Evolutionary conservation across 2,329 filamentous ascomycete genomes (phyloP).

Genomic region (Sclerotinia borealis): DNA sequence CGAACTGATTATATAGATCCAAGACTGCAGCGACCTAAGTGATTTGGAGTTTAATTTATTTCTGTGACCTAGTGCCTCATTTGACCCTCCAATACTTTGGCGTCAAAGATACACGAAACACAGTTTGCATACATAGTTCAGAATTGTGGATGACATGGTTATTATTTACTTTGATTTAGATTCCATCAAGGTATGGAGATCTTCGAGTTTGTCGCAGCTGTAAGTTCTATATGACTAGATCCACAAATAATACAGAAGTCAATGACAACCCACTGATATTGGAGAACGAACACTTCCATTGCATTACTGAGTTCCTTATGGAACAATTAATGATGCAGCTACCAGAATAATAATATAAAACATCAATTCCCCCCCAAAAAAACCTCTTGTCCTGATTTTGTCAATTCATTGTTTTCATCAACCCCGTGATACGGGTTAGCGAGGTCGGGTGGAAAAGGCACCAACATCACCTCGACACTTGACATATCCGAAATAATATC

Average conservation of each 20-base stretch:
- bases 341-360: too few relatives aligned
- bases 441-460: neutral
- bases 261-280: neutral
- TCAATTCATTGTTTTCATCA: neutral
- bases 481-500: neutral
- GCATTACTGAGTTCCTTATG: neutral
- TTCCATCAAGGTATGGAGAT: too few relatives aligned
- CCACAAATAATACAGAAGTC: neutral
- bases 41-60: too few relatives aligned
- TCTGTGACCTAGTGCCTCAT: too few relatives aligned
- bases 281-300: neutral
- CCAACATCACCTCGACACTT: neutral
- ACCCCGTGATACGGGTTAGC: neutral
- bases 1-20: too few relatives aligned
- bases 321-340: neutral
- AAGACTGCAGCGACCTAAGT: too few relatives aligned
- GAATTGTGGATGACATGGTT: too few relatives aligned
- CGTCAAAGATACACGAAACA: too few relatives aligned
- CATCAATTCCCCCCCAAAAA: neutral
- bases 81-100: too few relatives aligned
- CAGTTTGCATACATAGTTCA: too few relatives aligned
- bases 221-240: neutral
- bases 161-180: too few relatives aligned
- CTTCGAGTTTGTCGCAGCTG: neutral
- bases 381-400: neutral